Conservation (phyloP, 306 rosid species). For the Trifolium dubium region DNA sequence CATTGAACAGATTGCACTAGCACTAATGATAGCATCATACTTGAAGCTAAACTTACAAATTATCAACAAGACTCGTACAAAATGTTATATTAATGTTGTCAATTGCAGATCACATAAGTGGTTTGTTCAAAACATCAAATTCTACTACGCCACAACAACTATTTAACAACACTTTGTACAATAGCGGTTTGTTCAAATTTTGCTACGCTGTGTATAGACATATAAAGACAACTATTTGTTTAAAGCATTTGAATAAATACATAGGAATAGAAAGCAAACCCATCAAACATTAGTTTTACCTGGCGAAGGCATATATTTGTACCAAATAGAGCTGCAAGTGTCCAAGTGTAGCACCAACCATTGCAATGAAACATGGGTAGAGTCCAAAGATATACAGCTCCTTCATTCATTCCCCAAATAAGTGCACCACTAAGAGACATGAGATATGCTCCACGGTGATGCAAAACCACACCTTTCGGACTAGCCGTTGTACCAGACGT, state of each 20-base stretch:
- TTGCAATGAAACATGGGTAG: slow-evolving; percentile 98
- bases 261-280: slow-evolving; percentile 19
- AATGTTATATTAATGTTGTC: background rate
- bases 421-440: slow-evolving; percentile 62
- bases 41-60: slow-evolving; percentile 6
- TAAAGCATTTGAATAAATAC: slow-evolving; percentile 22
- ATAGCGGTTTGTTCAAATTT: background rate
- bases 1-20: slow-evolving; percentile 3
- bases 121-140: background rate
- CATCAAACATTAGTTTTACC: slow-evolving; percentile 50
- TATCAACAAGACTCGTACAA: slow-evolving; percentile 10
- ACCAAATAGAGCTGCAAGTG: slow-evolving; percentile 84
- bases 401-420: slow-evolving; percentile 91
- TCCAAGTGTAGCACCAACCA: slow-evolving; percentile 95
- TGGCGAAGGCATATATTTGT: slow-evolving; percentile 93
- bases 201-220: background rate
- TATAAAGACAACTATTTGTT: slow-evolving; percentile 34
- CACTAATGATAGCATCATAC: background rate
- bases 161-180: background rate
- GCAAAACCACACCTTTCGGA: slow-evolving; percentile 94
- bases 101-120: background rate
- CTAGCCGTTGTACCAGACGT: slow-evolving; percentile 96
- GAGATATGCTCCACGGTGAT: slow-evolving; percentile 87
- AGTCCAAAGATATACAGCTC: slow-evolving; percentile 90
- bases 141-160: background rate